A percentile compares a stretch with the other conserved stretches of the same genome.
Conservation (phyloP, 1,284 basidiomycete genomes). For the Apiotrichum akiyoshidainum region DNA sequence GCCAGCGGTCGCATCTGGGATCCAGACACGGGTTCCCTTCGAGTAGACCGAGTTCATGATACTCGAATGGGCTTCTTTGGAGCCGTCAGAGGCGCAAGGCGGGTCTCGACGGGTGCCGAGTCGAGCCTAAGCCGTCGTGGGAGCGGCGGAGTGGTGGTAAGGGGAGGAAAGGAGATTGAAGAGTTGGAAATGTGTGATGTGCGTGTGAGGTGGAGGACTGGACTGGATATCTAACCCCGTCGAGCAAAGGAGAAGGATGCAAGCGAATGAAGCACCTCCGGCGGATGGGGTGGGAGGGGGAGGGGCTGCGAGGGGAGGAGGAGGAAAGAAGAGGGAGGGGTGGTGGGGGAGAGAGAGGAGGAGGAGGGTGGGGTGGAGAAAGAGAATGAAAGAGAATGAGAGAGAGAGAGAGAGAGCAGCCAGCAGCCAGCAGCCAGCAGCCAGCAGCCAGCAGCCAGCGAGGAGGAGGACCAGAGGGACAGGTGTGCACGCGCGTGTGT, state of each 20-base stretch:
- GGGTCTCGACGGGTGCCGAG: not conserved
- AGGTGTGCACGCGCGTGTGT: too few relatives aligned
- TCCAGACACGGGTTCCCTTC: conserved; percentile 51
- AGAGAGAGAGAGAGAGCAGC: not conserved
- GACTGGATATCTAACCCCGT: not conserved
- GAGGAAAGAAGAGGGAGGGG: conserved; percentile 4
- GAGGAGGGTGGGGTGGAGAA: too few relatives aligned
- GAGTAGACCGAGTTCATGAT: conserved; percentile 43
- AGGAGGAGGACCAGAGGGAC: too few relatives aligned
- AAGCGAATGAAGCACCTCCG: not conserved
- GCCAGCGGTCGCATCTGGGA: conserved; percentile 44
- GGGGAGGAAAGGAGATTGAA: not conserved
- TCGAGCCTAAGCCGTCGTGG: not conserved
- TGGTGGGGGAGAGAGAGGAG: not conserved
- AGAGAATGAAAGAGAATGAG: not conserved
- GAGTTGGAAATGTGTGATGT: not conserved
- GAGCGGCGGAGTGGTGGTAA: not conserved
- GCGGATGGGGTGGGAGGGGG: too few relatives aligned
- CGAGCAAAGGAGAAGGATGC: not conserved
- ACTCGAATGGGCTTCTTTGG: not conserved
- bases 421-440: not conserved
- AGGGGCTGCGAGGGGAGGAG: not conserved
- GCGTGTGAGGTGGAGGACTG: conserved; percentile 2
- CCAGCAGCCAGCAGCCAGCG: too few relatives aligned
- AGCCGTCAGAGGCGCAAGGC: not conserved